Conservation (phyloP, 2,329 filamentous ascomycete species). For the Macroventuria anomochaeta region DNA sequence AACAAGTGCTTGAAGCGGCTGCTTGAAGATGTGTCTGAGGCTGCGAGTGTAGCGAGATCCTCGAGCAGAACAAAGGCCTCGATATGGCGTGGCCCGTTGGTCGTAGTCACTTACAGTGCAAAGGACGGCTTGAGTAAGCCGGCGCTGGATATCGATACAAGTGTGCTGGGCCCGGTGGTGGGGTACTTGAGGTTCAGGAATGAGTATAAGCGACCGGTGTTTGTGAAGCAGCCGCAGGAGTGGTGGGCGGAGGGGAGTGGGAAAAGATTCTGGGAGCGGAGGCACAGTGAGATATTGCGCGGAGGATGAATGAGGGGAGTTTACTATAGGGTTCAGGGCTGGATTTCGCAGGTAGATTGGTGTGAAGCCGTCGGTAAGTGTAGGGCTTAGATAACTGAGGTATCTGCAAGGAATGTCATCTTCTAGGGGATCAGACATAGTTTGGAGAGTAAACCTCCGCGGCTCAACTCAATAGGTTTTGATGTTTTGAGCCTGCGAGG, state of each 20-base stretch:
- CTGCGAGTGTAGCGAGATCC: too few relatives aligned
- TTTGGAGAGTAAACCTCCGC: too few relatives aligned
- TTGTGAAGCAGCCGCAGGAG: slow-evolving; percentile 25
- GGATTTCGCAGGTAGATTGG: too few relatives aligned
- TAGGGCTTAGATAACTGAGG: too few relatives aligned
- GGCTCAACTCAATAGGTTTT: too few relatives aligned
- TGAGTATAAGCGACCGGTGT: slow-evolving; percentile 19
- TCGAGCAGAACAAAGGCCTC: neutral
- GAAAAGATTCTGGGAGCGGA: neutral
- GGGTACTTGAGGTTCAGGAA: slow-evolving; percentile 20
- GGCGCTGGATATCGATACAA: slow-evolving; percentile 17
- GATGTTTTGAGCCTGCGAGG: too few relatives aligned
- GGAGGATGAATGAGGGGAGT: too few relatives aligned
- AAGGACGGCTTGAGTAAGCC: slow-evolving; percentile 17
- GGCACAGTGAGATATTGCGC: neutral
- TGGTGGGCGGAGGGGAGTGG: slow-evolving; percentile 13
- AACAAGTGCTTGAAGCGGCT: slow-evolving; percentile 10
- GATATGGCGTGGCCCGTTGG: slow-evolving; percentile 12
- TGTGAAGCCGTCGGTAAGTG: too few relatives aligned
- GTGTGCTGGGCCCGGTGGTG: slow-evolving; percentile 7
- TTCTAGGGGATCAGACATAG: too few relatives aligned
- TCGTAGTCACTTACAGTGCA: slow-evolving; percentile 16
- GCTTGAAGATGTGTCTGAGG: too few relatives aligned
- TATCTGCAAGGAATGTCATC: too few relatives aligned
- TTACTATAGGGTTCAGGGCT: too few relatives aligned